phyloP scores from a whole-genome alignment of 129 eudicot species.

The Chrysanthemum seticuspe region DNA sequence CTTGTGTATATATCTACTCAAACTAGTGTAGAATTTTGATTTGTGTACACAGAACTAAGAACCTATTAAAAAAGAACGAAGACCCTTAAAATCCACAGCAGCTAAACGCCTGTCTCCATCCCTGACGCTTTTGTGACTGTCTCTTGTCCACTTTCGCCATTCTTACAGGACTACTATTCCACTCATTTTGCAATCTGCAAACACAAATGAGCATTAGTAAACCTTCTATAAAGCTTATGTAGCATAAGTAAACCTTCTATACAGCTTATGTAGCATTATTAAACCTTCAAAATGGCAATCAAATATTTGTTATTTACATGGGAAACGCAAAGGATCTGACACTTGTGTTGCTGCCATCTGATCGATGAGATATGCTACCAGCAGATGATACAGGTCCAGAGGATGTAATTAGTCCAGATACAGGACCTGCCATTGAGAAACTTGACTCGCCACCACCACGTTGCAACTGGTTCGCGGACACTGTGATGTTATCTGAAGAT shows the following conservation, averaged over 20 bases:
- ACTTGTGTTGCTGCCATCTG: constrained; percentile 85
- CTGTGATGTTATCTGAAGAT: constrained; percentile 21
- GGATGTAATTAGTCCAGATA: constrained; percentile 44
- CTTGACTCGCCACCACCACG: constrained; percentile 58
- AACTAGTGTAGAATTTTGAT: constrained; percentile 20
- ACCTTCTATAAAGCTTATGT: not conserved
- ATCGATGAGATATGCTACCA: constrained; percentile 76
- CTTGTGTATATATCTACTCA: constrained; percentile 40
- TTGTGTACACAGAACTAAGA: constrained; percentile 23
- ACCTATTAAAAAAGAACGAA: constrained; percentile 15
- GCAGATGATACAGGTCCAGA: constrained; percentile 56
- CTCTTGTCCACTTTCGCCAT: constrained; percentile 70
- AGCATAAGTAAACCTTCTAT: too few species aligned
- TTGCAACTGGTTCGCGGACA: constrained; percentile 18
- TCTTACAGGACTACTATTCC: constrained; percentile 85
- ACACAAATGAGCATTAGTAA: constrained; percentile 3
- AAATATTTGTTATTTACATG: constrained; percentile 41
- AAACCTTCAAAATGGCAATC: not conserved
- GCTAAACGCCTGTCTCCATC: constrained; percentile 59
- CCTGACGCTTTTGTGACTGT: constrained; percentile 41
- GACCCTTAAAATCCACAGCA: constrained; percentile 72
- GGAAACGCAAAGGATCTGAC: constrained; percentile 93
- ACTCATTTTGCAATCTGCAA: constrained; percentile 68
- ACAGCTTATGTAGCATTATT: not conserved
- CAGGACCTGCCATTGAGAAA: constrained; percentile 48